Base-by-base conservation (phyloP, 1,284 basidiomycete genomes). In the Coniferiporia weirii region DNA sequence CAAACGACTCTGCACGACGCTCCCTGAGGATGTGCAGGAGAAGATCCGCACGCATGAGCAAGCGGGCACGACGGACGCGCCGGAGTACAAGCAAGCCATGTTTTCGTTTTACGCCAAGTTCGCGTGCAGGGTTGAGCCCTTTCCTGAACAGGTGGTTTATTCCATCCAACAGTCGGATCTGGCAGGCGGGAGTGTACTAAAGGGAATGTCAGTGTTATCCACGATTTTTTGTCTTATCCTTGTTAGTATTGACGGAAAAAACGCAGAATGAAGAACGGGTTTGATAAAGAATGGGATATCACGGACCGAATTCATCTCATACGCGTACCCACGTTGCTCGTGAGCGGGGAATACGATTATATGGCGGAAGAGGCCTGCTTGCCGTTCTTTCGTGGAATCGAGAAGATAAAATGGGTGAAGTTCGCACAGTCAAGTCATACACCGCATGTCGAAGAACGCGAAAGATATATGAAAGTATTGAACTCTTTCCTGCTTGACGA, bases 271-370 rank as follows among this genome's bases (percentile, higher is more conserved):
- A 59, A 64, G 15, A 65, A 59, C 1, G 73, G 73, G 9, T 64
- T 69, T 4, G 55, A 74, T 8, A 70, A 69, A 62, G 61, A 62
- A 0, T 76, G 73, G 73, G 64, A 67, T 0, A 65, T 68, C 51
- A 57, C 70, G 6, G 69, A 72, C 22, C 65, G 66, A 32, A 63
- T 74, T 0, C 70, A 70, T 52, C 69, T 66, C 0, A 76, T 78
- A 36, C 44, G 34, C 0, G 64, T 61, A 6, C 64, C 69, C 0
- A 75, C 74, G 1, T 65, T 77, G 2, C 36, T 77, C 13, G 63
- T 70, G 15, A 72, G 72, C 47, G 70, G 71, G 0, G 60, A 35
- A 12, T 57, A 68, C 2, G 73, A 76, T 36, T 65, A 67, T 27
- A 73, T 70, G 2, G 72, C 73, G 49, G 67, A 70, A 32, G 50